Conservation (phyloP, 164 flowering plant genomes). For the Paratinospora sagittata region DNA sequence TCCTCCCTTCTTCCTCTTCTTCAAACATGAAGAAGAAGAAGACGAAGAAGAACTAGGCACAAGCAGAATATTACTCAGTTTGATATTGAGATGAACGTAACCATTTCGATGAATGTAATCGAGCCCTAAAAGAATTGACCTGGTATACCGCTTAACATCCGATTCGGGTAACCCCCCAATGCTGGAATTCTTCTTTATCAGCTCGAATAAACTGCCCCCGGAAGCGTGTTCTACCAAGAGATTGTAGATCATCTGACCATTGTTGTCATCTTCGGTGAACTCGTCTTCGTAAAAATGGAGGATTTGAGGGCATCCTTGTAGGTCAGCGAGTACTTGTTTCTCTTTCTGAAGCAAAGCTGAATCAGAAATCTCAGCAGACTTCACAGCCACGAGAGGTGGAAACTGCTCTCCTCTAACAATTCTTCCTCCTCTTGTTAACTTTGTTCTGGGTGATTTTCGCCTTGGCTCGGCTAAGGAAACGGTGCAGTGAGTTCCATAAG, state of each 20-base stretch:
- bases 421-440: not conserved
- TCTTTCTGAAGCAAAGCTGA: not conserved
- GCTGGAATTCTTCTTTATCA: too few relatives aligned
- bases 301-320: conserved; percentile 2
- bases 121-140: too few relatives aligned
- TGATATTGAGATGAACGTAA: too few relatives aligned
- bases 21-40: not conserved
- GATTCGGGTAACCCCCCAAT: too few relatives aligned
- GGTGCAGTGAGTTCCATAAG: too few relatives aligned
- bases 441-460: not conserved
- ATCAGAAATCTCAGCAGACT: conserved; percentile 6
- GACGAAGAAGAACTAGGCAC: not conserved
- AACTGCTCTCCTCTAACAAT: not conserved
- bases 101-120: too few relatives aligned
- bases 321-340: not conserved
- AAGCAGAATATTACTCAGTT: conserved; percentile 2
- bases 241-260: too few relatives aligned
- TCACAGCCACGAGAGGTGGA: conserved; percentile 1
- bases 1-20: not conserved
- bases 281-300: too few relatives aligned
- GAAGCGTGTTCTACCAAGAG: too few relatives aligned
- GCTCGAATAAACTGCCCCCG: too few relatives aligned
- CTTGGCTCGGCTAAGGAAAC: not conserved
- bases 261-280: too few relatives aligned
- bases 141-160: too few relatives aligned